A percentile compares a stretch with the other conserved stretches of the same genome.
These are phyloP conservation scores for Picochlorum sp. DNA, from an alignment of 139 green algal genomes.

Conservation along the genomic window DNA sequence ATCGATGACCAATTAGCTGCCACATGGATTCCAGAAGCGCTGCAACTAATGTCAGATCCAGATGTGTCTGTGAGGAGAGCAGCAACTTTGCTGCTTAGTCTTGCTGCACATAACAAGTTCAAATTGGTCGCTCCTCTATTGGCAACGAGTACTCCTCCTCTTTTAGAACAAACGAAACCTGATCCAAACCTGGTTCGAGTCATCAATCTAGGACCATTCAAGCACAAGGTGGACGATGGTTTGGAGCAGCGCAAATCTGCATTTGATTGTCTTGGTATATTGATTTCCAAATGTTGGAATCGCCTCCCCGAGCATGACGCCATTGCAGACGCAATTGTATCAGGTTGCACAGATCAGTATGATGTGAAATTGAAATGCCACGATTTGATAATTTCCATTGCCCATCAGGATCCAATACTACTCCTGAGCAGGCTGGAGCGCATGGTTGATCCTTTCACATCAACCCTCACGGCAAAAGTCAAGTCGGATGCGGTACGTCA, in stretches of 20 bases:
- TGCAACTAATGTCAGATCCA: conserved; percentile 29
- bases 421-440: conserved; percentile 45
- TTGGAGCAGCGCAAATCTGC: conserved; percentile 93
- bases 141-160: conserved; percentile 57
- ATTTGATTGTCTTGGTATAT: conserved; percentile 82
- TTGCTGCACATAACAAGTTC: conserved; percentile 58
- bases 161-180: conserved; percentile 78
- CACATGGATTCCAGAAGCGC: conserved; percentile 40
- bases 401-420: conserved; percentile 36
- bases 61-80: conserved; percentile 67
- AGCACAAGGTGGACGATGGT: conserved; percentile 91
- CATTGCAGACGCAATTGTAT: conserved; percentile 42
- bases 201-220: conserved; percentile 91
- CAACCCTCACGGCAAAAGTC: conserved; percentile 74
- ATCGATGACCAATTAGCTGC: conserved; percentile 55
- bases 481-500: conserved; percentile 96
- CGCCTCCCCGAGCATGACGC: conserved; percentile 21
- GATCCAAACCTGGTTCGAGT: conserved; percentile 57
- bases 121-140: conserved; percentile 54
- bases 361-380: conserved; percentile 84
- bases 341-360: conserved; percentile 61
- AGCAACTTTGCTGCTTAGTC: conserved; percentile 62
- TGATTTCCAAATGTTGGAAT: conserved; percentile 53
- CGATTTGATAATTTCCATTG: conserved; percentile 69
- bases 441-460: conserved; percentile 74